A percentile compares a stretch with the other conserved stretches of the same genome.
Conservation (phyloP, 257 asterid species). For the Scutellaria baicalensis region DNA sequence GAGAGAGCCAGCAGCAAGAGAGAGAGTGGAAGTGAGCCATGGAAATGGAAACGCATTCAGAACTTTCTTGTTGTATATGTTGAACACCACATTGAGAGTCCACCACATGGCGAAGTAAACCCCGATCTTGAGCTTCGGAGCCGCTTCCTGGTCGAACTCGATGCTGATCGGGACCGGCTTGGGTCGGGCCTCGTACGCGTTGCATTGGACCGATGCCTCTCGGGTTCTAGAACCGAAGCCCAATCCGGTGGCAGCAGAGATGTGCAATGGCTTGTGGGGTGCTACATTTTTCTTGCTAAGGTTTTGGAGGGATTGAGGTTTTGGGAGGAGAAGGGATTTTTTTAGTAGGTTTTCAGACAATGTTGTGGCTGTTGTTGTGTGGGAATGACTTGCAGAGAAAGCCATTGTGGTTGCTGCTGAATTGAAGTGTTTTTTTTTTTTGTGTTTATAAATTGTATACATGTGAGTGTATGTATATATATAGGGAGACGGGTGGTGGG, state of each 20-base stretch:
- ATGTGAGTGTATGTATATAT: background rate
- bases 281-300: background rate
- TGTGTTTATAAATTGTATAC: too few relatives aligned
- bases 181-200: conserved; percentile 64
- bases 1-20: conserved; percentile 84
- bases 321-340: conserved; percentile 16
- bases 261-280: conserved; percentile 41
- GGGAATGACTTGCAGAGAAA: conserved; percentile 34
- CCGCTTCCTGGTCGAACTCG: conserved; percentile 43
- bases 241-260: conserved; percentile 40
- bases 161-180: conserved; percentile 47
- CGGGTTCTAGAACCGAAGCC: conserved; percentile 23
- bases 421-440: too few relatives aligned
- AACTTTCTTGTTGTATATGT: conserved; percentile 82
- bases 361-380: conserved; percentile 4
- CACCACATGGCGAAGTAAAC: conserved; percentile 86
- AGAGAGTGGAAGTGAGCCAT: conserved; percentile 88
- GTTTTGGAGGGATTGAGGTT: conserved; percentile 12
- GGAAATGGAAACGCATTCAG: conserved; percentile 87
- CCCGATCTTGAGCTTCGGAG: conserved; percentile 65
- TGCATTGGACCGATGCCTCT: conserved; percentile 30
- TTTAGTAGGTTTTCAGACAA: too few relatives aligned
- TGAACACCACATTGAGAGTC: conserved; percentile 79
- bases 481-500: background rate
- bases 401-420: too few relatives aligned